A percentile compares a stretch with the other conserved stretches of the same genome.
These are phyloP conservation scores for Barbarea vulgaris DNA, from an alignment of 345 rosid genomes.

Conservation along the genomic window DNA sequence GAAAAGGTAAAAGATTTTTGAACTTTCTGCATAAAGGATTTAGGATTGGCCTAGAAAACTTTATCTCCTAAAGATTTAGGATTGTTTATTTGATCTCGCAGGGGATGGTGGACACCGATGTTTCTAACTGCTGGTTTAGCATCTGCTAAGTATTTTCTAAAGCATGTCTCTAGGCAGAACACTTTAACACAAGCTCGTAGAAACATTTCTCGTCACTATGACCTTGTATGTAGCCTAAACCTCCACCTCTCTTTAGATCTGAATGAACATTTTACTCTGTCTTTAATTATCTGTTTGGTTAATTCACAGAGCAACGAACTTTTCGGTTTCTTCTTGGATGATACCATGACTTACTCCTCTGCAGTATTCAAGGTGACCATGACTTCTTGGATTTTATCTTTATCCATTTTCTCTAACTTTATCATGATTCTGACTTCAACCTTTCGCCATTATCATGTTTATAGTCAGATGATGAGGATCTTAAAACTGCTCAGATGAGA, in stretches of 20 bases:
- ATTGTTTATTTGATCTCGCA: constrained; percentile 6
- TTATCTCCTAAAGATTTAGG: neutral
- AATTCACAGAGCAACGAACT: constrained; percentile 73
- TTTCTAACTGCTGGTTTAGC: constrained; percentile 71
- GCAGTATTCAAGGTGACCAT: constrained; percentile 74
- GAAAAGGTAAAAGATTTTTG: constrained; percentile 59
- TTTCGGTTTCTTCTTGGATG: constrained; percentile 77
- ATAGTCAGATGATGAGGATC: constrained; percentile 68
- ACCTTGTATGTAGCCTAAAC: constrained; percentile 56
- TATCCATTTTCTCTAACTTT: constrained; percentile 1
- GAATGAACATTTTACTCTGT: neutral
- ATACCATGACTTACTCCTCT: constrained; percentile 87
- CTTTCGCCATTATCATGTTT: neutral
- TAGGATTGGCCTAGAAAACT: neutral
- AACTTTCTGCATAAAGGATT: neutral
- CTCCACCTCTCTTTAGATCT: neutral
- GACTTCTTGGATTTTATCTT: neutral
- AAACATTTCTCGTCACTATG: constrained; percentile 87
- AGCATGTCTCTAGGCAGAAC: constrained; percentile 74
- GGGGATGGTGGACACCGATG: constrained; percentile 99
- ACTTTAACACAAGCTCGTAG: constrained; percentile 91
- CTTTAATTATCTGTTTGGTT: neutral
- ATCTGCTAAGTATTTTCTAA: constrained; percentile 75
- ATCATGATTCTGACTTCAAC: constrained; percentile 4
- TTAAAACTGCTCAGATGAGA: constrained; percentile 73